These are phyloP conservation scores for Irpex sp. DNA, from an alignment of 1,284 basidiomycete species.

Conservation along the genomic window DNA sequence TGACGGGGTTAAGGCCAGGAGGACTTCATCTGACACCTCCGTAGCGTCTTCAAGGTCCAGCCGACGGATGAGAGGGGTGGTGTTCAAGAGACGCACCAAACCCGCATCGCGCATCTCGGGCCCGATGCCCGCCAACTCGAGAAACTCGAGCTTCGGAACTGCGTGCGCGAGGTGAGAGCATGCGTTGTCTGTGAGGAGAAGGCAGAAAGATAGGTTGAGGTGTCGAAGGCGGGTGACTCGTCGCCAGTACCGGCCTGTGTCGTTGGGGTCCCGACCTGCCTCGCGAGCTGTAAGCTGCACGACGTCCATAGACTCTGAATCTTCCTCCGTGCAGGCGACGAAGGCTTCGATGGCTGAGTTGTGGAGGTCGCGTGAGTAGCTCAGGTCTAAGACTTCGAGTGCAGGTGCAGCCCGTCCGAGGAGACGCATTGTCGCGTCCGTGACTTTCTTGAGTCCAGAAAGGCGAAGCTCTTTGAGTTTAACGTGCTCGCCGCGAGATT, in stretches of 20 bases:
- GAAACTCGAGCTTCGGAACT: conserved; percentile 72
- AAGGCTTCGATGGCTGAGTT: conserved; percentile 76
- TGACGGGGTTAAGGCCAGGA: conserved; percentile 62
- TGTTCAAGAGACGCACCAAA: conserved; percentile 67
- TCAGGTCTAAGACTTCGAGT: conserved; percentile 82
- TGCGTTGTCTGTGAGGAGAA: conserved; percentile 68
- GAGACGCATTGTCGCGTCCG: conserved; percentile 54
- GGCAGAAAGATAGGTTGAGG: conserved; percentile 74
- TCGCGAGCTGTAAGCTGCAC: conserved; percentile 58
- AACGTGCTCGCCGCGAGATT: conserved; percentile 42
- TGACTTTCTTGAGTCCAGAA: conserved; percentile 59
- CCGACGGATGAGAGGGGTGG: conserved; percentile 67
- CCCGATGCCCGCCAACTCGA: conserved; percentile 82
- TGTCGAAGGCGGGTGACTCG: conserved; percentile 76
- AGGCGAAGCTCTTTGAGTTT: conserved; percentile 58
- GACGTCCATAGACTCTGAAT: conserved; percentile 28
- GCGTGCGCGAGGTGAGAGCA: conserved; percentile 70
- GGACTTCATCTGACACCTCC: conserved; percentile 71
- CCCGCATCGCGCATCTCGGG: conserved; percentile 66
- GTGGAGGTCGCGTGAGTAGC: conserved; percentile 65
- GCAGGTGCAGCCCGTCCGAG: conserved; percentile 65
- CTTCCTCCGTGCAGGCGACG: conserved; percentile 48
- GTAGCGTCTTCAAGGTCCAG: conserved; percentile 85
- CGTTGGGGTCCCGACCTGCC: conserved; percentile 56
- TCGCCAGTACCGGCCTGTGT: conserved; percentile 47